Evolutionary conservation across 2,329 filamentous ascomycete genomes (phyloP).

Genomic region (Coniella lustricola): DNA sequence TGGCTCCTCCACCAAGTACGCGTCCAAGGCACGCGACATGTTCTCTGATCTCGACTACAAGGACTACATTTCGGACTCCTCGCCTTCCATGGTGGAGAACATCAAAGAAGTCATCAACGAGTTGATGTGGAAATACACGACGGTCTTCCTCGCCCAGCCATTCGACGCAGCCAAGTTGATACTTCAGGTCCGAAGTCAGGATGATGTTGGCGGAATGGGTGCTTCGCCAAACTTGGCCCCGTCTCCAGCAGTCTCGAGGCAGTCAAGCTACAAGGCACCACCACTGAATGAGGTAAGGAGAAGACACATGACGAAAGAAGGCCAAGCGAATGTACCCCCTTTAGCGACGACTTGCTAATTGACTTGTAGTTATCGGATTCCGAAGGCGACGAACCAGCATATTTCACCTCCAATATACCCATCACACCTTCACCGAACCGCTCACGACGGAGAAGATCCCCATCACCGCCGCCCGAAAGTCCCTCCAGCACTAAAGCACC

Average conservation of each 20-base stretch:
- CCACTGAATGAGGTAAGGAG: conserved; percentile 23
- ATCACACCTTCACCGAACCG: conserved; percentile 46
- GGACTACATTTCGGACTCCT: conserved; percentile 72
- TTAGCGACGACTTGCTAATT: background rate
- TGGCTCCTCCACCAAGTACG: conserved; percentile 39
- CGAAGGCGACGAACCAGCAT: conserved; percentile 71
- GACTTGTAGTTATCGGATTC: conserved; percentile 46
- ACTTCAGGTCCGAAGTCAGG: conserved; percentile 65
- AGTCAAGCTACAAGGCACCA: conserved; percentile 17
- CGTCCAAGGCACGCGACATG: conserved; percentile 70
- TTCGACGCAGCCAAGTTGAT: conserved; percentile 97
- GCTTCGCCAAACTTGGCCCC: conserved; percentile 17
- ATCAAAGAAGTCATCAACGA: conserved; percentile 74
- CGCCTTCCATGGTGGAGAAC: conserved; percentile 67
- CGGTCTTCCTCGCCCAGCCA: conserved; percentile 82
- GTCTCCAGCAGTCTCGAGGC: conserved; percentile 6
- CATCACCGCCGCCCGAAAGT: conserved; percentile 25
- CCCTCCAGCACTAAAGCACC: conserved; percentile 29
- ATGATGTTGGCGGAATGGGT: conserved; percentile 34
- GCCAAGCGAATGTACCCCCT: background rate
- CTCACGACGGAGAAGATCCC: conserved; percentile 26
- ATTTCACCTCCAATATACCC: conserved; percentile 65
- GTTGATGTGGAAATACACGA: conserved; percentile 85
- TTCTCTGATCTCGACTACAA: conserved; percentile 89
- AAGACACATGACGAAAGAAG: background rate